Evolutionary conservation across 2,329 filamentous ascomycete species (phyloP).

Genomic region (Rugonectria rugulosa): DNA sequence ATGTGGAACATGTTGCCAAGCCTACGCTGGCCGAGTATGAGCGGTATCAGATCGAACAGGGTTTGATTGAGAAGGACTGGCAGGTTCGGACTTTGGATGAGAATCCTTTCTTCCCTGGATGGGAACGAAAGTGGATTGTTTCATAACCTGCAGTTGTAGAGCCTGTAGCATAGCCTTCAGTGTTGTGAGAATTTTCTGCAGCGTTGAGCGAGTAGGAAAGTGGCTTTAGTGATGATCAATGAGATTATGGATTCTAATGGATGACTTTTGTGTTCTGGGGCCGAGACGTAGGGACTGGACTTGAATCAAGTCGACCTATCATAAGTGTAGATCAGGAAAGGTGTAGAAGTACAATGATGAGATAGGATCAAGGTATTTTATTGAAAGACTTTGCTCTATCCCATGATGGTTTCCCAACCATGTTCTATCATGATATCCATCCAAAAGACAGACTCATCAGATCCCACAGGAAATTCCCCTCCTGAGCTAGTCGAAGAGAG

Average conservation of each 20-base stretch:
- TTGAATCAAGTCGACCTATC: no score
- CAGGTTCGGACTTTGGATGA: constrained; percentile 74
- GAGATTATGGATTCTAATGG: neutral
- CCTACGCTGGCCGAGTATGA: constrained; percentile 70
- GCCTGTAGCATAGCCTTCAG: neutral
- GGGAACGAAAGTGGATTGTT: constrained; percentile 54
- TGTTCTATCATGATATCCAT: constrained; percentile 29
- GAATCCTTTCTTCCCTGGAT: constrained; percentile 77
- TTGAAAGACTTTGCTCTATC: neutral
- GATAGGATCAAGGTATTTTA: neutral
- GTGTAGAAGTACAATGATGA: neutral
- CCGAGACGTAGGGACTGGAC: no score
- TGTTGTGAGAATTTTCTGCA: neutral
- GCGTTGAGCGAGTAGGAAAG: neutral
- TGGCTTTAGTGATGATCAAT: no score
- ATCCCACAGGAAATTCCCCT: neutral
- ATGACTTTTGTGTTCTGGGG: no score
- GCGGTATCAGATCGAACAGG: constrained; percentile 69
- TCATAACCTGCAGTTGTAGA: no score
- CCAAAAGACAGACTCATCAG: constrained; percentile 20
- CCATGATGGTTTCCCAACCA: constrained; percentile 26
- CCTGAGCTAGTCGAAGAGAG: neutral
- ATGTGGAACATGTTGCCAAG: constrained; percentile 76
- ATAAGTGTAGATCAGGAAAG: no score
- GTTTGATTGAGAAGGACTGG: constrained; percentile 69